Evolutionary conservation across 768 basidiomycete species (phyloP), one percentile per base, ranked within the genome.

Genomic region (Lentinula aciculospora): DNA sequence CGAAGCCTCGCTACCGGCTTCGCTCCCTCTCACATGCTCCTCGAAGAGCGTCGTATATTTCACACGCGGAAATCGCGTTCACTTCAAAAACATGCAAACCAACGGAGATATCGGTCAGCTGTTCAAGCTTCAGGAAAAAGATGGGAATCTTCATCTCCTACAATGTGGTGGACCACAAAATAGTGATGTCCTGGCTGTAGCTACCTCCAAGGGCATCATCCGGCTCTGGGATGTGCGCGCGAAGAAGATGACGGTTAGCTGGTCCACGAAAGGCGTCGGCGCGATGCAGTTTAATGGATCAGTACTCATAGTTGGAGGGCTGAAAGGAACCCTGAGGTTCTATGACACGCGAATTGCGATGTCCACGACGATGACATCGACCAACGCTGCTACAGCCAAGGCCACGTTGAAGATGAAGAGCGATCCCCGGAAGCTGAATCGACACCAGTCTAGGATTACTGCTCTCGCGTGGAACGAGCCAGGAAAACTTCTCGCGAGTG

Each of bases 181-280:
- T 32, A 66, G 68, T 25, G 72, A 78, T 36, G 58, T 79, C 46
- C 72, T 92, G 31, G 86, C 87, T 1, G 67, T 89, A 17, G 83
- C 81, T 1, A 84, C 85, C 8, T 77, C 78, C 57, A 78, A 75
- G 23, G 89, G 89, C 1, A 70, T 77, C 12, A 75, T 92, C 15
- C 87, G 89, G 69, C 73, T 92, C 12, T 92, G 88, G 85, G 89
- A 92, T 63, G 69, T 82, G 42, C 75, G 77, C 55, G 69, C 81
- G 12, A 80, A 81, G 61, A 82, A 81, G 66, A 74, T 78, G 64
- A 76, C 81, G 8, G 65, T 78, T 21, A 79, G 71, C 32, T 83
- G 79, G 77, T 69, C 79, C 28, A 84, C 85, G 17, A 78, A 77
- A 53, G 83, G 84, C 40, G 80, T 88, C 19, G 80, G 82, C 0